Evolutionary conservation across 257 asterid species (phyloP), one percentile per base, ranked within the genome.

Genomic region (Lycium ferocissimum): DNA sequence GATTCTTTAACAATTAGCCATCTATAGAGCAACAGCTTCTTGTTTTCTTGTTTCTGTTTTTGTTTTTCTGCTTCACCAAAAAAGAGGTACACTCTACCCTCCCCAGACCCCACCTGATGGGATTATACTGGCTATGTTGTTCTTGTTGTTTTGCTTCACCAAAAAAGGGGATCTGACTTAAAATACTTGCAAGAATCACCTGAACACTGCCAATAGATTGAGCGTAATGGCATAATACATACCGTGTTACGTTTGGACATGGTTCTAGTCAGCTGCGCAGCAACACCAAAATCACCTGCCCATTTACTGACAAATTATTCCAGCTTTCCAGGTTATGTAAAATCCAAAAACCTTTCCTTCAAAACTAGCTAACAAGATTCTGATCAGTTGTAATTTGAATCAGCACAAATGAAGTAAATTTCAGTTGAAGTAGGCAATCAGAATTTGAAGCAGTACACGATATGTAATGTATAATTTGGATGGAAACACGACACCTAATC

Each of bases 161-260:
- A 22, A 10, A 63, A 63, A 63, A 33, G 15, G 33, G 9, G 18
- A 35, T 65, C 43, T 26, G 18, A 45, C 59, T n/a, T 45, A 6
- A 47, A 73, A 45, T 49, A 14, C 49, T 49, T 75, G 62, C 45
- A 49, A 22, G 20, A 49, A 22, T 1, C 22, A 14, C 45, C 13
- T 6, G 17, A 75, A 8, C 12, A 14, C 33, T 26, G 65, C 49
- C 9, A 53, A 78, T 53, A 78, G 62, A 53, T 51, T 33, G 49
- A 78, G 63, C 47, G 9, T 78, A 33, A 53, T 51, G 49, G 82
- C 33, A 78, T 33, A 78, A 79, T 38, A 59, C 26, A 7, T 95
- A 96, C 99, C 92, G 98, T 95, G 91, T 97, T 97, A 76, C 98
- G 98, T 90, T 97, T 97, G 85, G 99, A 97, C 98, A 97, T 97